Evolutionary conservation across 352 stramenopile species (phyloP).

Genomic region (Elongisporangium senticosum): DNA sequence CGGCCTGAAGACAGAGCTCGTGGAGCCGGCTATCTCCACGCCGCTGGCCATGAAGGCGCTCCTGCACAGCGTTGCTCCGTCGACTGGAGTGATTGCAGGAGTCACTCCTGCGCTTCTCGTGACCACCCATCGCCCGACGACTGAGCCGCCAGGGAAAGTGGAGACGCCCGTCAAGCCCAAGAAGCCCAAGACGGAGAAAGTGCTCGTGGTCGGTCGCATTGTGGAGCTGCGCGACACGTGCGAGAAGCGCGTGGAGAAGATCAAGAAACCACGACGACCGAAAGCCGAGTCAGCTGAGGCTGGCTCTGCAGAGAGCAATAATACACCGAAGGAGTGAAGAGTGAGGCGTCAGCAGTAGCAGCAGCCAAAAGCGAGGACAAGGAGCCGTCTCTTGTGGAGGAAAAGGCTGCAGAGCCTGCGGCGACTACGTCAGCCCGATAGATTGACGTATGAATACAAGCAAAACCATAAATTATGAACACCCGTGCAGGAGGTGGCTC

Average conservation of each 20-base stretch:
- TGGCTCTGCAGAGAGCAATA: background rate
- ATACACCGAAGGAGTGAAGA: background rate
- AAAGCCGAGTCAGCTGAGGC: conserved; percentile 7
- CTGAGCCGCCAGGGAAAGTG: background rate
- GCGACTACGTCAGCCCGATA: background rate
- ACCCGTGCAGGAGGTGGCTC: too few species aligned
- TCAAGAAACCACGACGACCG: conserved; percentile 35
- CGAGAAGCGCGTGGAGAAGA: conserved; percentile 51
- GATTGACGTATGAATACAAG: background rate
- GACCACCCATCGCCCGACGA: background rate
- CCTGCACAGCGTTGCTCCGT: background rate
- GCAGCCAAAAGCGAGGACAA: background rate
- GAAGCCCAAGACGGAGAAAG: conserved; percentile 42
- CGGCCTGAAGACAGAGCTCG: background rate
- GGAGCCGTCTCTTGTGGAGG: background rate
- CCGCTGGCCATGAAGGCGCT: background rate
- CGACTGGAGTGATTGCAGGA: background rate
- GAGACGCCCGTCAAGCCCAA: conserved; percentile 1
- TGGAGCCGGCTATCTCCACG: background rate
- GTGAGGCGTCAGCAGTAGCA: too few species aligned
- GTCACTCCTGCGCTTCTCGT: background rate
- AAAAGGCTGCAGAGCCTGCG: background rate
- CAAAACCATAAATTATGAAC: background rate
- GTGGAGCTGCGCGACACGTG: conserved; percentile 52
- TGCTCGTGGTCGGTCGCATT: conserved; percentile 37